Evolutionary conservation across 768 basidiomycete species (phyloP), one percentile per base, ranked within the genome.

Genomic region (Tulasnella sp.): DNA sequence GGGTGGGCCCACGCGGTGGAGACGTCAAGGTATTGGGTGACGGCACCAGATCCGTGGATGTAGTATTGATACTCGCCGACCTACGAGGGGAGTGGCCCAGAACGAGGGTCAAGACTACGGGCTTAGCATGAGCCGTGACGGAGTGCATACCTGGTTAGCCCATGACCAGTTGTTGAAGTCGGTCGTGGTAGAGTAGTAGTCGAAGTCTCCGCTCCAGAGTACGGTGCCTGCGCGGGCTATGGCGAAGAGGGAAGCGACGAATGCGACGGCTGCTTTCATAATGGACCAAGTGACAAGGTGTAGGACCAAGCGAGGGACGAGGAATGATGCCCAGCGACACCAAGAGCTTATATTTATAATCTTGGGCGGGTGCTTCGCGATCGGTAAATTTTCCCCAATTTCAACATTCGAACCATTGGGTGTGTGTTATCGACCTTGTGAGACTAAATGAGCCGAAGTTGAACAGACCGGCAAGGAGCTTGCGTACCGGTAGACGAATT

Each of bases 1-100:
- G 90, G 90, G 82, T 90, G 90, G 83, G 90, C 89, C 86, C 86
- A 90, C 26, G 84, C 81, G 0, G 89, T 83, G 48, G 84, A 85
- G 61, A 90, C 83, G 15, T 85, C 87, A 72, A 91, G 85, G 83
- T 90, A 91, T 67, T 85, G 82, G 35, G 88, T 88, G 1, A 89
- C 89, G 16, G 87, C 83, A 74, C 84, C 82, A 74, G 82, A 85
- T 55, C 90, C 90, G 78, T 91, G 89, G 81, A 91, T 91, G 82
- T 86, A 86, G 83, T 44, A 73, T n/a, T 76, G 78, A 37, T 77
- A 70, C 29, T 70, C 70, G 42, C 77, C 77, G 55, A 72, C 71
- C 71, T 72, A 71, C n/a, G 57, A 11, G n/a, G 40, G 11, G 3
- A 7, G 40, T 7, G 6, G 40, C 9, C 3, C 7, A 4, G 70